Base-by-base conservation (phyloP, 2,329 filamentous ascomycete genomes). In the Penicillium griseofulvum region DNA sequence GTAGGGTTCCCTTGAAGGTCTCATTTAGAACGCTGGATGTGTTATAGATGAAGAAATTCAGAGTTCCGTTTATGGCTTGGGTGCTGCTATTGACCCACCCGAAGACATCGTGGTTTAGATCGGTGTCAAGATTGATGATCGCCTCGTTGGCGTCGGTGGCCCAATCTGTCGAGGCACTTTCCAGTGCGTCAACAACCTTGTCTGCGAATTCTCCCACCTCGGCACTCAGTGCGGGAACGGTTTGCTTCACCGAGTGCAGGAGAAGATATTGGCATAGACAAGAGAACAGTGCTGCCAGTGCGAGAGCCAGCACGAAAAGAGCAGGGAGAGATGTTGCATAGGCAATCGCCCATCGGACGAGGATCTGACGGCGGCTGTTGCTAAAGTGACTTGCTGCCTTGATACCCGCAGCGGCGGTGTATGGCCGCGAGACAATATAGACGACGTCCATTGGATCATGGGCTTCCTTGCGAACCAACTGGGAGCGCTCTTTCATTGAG, bases 41-140 rank as follows among this genome's bases (percentile, higher is more conserved):
- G 62, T 88, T 83, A 52, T 88, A 81, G 50, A 93, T 86, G 70
- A 97, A 96, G 2, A 80, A 80, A 65, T 90, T 94, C 42, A 99
- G 81, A 0, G 93, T 97, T 65, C 88, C 75, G 71, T 97, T 97
- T 68, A 97, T 82, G 1, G 91, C 89, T 8, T 79, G 78, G 0
- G 93, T 97, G 31, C 89, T 90, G 49, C 87, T 92, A 55, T 87
- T 87, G 43, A 97, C 92, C 83, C 93, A 95, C 56, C 88, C 87
- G 59, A 97, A 85, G 24, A 99, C 79, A 59, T 97, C 86, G 37
- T 87, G 70, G 76, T 97, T 99, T 74, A 99, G 85, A 31, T 90
- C 84, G 53, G 79, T 71, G 69, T 85, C 85, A n/a, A 83, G 82
- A 43, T 78, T 73, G 53, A 74, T 78, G 66, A 96, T 86, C 49